phyloP scores from a whole-genome alignment of 192 early-diverging fungal species.

The Mortierella hygrophila region DNA sequence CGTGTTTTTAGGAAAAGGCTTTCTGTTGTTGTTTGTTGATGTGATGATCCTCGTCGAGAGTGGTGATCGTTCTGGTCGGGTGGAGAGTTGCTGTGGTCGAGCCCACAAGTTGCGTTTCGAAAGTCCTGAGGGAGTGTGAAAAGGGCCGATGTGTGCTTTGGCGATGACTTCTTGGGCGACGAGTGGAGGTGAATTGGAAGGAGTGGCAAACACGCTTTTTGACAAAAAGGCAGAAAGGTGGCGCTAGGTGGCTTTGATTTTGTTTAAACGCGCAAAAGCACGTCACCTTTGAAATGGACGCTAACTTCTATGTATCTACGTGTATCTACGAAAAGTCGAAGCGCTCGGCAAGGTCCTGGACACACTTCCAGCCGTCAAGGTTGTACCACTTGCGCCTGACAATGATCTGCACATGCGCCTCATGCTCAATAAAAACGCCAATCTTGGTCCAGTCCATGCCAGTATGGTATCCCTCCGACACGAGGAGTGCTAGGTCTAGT shows the following conservation, averaged over 20 bases:
- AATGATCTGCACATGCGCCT: constrained; percentile 62
- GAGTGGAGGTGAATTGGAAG: neutral
- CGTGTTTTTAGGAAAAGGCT: too few species aligned
- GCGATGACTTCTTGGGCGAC: neutral
- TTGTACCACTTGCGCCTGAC: constrained; percentile 62
- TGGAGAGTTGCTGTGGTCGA: neutral
- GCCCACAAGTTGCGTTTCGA: neutral
- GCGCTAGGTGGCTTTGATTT: neutral
- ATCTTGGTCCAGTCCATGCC: constrained; percentile 64
- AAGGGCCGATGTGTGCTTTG: neutral
- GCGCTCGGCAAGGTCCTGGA: constrained; percentile 54
- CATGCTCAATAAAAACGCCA: constrained; percentile 53
- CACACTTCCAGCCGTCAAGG: constrained; percentile 53
- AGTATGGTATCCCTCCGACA: constrained; percentile 54
- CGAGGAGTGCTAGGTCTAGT: constrained; percentile 28
- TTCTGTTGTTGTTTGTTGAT: neutral
- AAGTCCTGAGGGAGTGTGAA: neutral
- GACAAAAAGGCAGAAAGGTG: neutral
- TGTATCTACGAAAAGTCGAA: constrained; percentile 49
- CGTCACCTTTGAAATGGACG: neutral
- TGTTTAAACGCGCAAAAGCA: neutral
- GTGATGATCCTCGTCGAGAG: neutral
- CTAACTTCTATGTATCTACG: too few species aligned
- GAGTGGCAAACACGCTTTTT: neutral
- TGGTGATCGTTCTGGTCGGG: neutral